Percentiles rank a stretch among this genome's conserved stretches.
These are phyloP conservation scores for Aspergillus tubingensis DNA, from an alignment of 2,329 filamentous ascomycete genomes.

Conservation along the genomic window DNA sequence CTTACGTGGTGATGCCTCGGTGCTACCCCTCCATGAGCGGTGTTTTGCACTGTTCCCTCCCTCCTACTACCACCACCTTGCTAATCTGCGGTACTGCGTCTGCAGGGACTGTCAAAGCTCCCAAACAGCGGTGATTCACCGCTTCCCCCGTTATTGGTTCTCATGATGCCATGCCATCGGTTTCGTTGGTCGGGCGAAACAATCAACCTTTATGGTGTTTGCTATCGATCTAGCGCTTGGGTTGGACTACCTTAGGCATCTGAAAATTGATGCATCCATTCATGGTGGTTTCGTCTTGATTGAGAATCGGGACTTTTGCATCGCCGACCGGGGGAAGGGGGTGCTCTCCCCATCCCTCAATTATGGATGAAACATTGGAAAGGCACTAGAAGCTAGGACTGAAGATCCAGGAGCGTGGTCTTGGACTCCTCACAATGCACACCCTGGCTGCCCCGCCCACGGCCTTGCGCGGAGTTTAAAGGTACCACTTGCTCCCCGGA, in stretches of 20 bases:
- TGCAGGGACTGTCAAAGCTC: conserved; percentile 2
- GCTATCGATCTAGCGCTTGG: not conserved
- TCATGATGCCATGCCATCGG: conserved; percentile 16
- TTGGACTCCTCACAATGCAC: not conserved
- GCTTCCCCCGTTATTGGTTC: conserved; percentile 19
- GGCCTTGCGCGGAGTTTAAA: conserved; percentile 8
- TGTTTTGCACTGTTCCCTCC: not conserved
- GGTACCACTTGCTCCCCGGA: not conserved
- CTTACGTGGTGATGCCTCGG: conserved; percentile 4
- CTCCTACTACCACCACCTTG: not conserved
- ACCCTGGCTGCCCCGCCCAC: conserved; percentile 3
- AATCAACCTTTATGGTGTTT: not conserved
- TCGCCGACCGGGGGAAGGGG: conserved; percentile 2
- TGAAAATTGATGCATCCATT: not conserved
- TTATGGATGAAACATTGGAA: conserved; percentile 3
- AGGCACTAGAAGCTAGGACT: conserved; percentile 3
- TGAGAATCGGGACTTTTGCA: not conserved
- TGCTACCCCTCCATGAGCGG: not conserved
- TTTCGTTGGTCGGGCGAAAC: not conserved
- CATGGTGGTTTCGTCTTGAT: too few relatives aligned
- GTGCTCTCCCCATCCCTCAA: too few relatives aligned
- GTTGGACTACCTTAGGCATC: not conserved
- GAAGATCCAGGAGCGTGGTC: conserved; percentile 4
- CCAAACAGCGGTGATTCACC: conserved; percentile 26
- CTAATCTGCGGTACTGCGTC: not conserved